Evolutionary conservation across 768 basidiomycete species (phyloP).

Genomic region (Tremella mesenterica): DNA sequence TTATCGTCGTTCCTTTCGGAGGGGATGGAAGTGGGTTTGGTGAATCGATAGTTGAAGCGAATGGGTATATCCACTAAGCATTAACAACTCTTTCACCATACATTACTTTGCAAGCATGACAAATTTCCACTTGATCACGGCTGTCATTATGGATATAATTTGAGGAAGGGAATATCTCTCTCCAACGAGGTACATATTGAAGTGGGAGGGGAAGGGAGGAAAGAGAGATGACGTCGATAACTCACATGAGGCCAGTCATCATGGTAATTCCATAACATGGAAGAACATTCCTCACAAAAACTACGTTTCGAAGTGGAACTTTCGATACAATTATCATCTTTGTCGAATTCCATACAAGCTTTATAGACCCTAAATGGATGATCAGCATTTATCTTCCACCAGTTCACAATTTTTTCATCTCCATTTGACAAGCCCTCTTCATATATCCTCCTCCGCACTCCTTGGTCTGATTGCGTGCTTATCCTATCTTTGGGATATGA

Average conservation of each 20-base stretch:
- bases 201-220: background rate
- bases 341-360: conserved; percentile 27
- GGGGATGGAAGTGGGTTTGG: conserved; percentile 36
- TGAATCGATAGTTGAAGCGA: conserved; percentile 39
- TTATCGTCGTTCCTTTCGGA: conserved; percentile 21
- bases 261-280: conserved; percentile 43
- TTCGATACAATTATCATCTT: conserved; percentile 32
- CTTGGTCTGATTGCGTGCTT: background rate
- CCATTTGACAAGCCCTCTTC: too few species aligned
- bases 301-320: conserved; percentile 23
- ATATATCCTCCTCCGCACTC: too few species aligned
- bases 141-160: too few species aligned
- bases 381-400: too few species aligned
- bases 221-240: background rate
- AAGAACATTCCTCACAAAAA: conserved; percentile 39
- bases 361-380: conserved; percentile 27
- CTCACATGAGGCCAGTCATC: conserved; percentile 38
- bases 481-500: too few species aligned
- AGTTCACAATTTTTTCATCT: too few species aligned
- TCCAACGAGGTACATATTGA: too few species aligned
- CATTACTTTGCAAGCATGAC: too few species aligned
- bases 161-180: too few species aligned
- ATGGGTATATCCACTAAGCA: conserved; percentile 43
- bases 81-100: background rate
- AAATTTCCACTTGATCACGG: too few species aligned